A percentile compares a stretch with the other conserved stretches of the same genome.
phyloP scores from a whole-genome alignment of 371 early-diverging fungal species.

The Mortierella sp. region DNA sequence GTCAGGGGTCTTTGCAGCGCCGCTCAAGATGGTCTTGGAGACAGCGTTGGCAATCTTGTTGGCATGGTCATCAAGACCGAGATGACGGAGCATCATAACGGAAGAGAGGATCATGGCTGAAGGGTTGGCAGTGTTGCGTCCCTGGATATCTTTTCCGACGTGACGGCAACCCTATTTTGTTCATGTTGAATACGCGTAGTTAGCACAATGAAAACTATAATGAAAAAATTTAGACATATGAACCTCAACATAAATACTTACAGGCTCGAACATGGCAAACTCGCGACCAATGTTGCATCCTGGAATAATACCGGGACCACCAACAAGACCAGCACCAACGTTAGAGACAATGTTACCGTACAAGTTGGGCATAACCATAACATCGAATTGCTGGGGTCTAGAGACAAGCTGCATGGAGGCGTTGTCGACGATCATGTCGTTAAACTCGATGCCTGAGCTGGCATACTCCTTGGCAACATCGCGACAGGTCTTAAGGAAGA shows the following conservation, averaged over 20 bases:
- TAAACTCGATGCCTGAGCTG: constrained; percentile 86
- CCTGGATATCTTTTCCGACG: constrained; percentile 93
- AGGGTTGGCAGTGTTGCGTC: constrained; percentile 95
- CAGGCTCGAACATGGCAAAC: constrained; percentile 90
- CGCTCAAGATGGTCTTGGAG: constrained; percentile 74
- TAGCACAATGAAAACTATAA: too few species aligned
- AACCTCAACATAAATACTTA: constrained; percentile 1
- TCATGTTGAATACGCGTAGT: too few species aligned
- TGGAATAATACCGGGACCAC: constrained; percentile 85
- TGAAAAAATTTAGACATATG: too few species aligned
- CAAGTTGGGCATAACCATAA: constrained; percentile 97
- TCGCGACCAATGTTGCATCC: constrained; percentile 96
- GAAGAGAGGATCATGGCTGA: constrained; percentile 91
- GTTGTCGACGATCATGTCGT: constrained; percentile 99
- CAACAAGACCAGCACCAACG: constrained; percentile 95
- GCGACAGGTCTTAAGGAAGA: constrained; percentile 95
- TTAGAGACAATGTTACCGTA: constrained; percentile 98
- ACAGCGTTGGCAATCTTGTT: constrained; percentile 88
- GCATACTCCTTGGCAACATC: constrained; percentile 94
- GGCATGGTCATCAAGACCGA: constrained; percentile 88
- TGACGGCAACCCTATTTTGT: constrained; percentile 87
- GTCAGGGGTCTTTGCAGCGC: constrained; percentile 80
- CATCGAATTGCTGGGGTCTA: constrained; percentile 97
- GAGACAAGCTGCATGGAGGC: constrained; percentile 98
- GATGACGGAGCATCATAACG: constrained; percentile 93